Base-by-base conservation (phyloP, 768 basidiomycete species). In the Kwoniella shandongensis region DNA sequence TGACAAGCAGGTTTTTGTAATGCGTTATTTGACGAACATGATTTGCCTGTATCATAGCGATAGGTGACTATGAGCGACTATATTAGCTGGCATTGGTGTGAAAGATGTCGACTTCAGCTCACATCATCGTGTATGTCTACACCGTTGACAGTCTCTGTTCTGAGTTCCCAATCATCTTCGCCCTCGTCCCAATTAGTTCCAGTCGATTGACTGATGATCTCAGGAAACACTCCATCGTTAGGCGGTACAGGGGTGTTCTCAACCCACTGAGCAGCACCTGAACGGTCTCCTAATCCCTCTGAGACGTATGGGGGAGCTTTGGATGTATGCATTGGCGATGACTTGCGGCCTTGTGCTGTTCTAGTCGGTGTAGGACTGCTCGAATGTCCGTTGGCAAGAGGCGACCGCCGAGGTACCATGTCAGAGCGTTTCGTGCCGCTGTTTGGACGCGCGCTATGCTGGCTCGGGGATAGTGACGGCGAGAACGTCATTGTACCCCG, bases 1-100 rank as follows among this genome's bases (percentile, higher is more conserved):
- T 54, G 29, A 68, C 57, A 1, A 65, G 50, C 20, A 66, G 63
- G 48, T 53, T 66, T 27, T 51, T 53, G 54, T 60, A 68, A 36
- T 63, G 66, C 27, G 49, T 49, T 50, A 62, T 57, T 40, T 65
- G 54, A 2, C 55, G 49, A 1, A 41, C 26, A 39, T 61, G 59
- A 10, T 27, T 29, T 17, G 29, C 51, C n/a, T 59, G 58, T 36
- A 57, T 20, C 4, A 48, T 40, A 11, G 38, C 40, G 23, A 59
- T 13, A 11, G 41, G 54, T 13, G 44, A 25, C 66, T 68, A 26
- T 18, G 22, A 25, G 7, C n/a, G n/a, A n/a, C n/a, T n/a, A n/a
- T n/a, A n/a, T n/a, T n/a, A n/a, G n/a, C n/a, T n/a, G n/a, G n/a
- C n/a, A n/a, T n/a, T n/a, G n/a, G n/a, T n/a, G n/a, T n/a, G 8